Evolutionary conservation across 2,329 filamentous ascomycete species (phyloP).

Genomic region (Penicillium hesseltinei): DNA sequence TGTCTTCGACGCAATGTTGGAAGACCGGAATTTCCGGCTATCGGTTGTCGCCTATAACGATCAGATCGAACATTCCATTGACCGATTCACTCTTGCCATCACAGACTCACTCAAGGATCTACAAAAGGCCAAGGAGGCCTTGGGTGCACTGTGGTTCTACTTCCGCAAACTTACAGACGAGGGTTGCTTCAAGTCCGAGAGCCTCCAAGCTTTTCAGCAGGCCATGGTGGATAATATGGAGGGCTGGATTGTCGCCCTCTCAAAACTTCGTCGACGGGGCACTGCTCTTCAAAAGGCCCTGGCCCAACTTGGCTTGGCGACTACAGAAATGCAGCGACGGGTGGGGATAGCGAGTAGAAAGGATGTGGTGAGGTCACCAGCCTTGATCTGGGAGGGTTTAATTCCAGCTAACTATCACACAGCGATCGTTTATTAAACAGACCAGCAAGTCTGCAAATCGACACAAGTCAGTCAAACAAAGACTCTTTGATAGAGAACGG

Average conservation of each 20-base stretch:
- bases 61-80: constrained; percentile 83
- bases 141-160: constrained; percentile 73
- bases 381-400: background rate
- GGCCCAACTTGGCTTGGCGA: constrained; percentile 70
- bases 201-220: constrained; percentile 71
- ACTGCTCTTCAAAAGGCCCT: constrained; percentile 68
- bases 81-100: constrained; percentile 72
- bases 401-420: constrained; percentile 5
- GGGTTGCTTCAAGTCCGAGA: constrained; percentile 56
- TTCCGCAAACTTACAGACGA: constrained; percentile 64
- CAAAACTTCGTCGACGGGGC: constrained; percentile 70
- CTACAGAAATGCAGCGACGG: constrained; percentile 81
- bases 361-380: constrained; percentile 58
- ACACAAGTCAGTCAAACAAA: constrained; percentile 24
- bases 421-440: constrained; percentile 25
- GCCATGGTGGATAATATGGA: constrained; percentile 93
- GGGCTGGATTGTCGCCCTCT: constrained; percentile 81
- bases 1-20: constrained; percentile 83
- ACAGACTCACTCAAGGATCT: constrained; percentile 78
- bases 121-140: constrained; percentile 71
- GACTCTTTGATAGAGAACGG: constrained; percentile 23
- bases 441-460: constrained; percentile 11
- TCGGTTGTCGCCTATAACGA: constrained; percentile 85
- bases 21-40: constrained; percentile 76
- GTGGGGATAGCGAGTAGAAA: constrained; percentile 79